Percentiles rank a stretch among this genome's conserved stretches.
Conservation (phyloP, 1,284 basidiomycete species). For the Ustilago trichophora region DNA sequence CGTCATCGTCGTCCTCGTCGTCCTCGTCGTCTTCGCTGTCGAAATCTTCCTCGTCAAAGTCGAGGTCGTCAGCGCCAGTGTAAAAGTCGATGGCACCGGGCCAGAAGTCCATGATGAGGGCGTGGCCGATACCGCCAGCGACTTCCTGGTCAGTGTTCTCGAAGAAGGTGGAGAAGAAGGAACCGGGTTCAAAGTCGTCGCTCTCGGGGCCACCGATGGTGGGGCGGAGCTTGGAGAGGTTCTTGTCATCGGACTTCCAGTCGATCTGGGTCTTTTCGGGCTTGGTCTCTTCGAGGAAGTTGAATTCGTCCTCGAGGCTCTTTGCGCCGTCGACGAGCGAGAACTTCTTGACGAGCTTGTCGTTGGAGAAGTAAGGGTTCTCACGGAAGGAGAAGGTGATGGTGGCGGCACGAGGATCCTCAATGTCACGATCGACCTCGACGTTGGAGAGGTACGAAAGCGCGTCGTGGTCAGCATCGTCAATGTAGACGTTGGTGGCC, state of each 20-base stretch:
- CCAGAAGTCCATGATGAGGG: slow-evolving; percentile 61
- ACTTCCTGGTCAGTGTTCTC: slow-evolving; percentile 61
- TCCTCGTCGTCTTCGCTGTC: slow-evolving; percentile 57
- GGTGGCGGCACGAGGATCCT: slow-evolving; percentile 58
- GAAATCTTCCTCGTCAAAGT: slow-evolving; percentile 55
- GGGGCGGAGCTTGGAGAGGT: slow-evolving; percentile 80
- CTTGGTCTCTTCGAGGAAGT: slow-evolving; percentile 59
- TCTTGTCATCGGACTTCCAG: slow-evolving; percentile 82
- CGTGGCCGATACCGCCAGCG: slow-evolving; percentile 58
- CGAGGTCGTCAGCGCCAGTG: slow-evolving; percentile 54
- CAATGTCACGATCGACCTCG: slow-evolving; percentile 50
- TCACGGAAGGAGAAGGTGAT: slow-evolving; percentile 61
- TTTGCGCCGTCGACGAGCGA: slow-evolving; percentile 50
- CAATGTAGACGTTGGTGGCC: slow-evolving; percentile 62
- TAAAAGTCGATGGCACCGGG: slow-evolving; percentile 62
- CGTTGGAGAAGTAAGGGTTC: slow-evolving; percentile 58
- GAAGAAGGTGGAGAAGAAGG: slow-evolving; percentile 89
- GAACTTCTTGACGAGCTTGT: slow-evolving; percentile 61
- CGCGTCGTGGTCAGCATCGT: slow-evolving; percentile 60
- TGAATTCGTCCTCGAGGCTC: slow-evolving; percentile 54
- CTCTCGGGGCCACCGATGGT: slow-evolving; percentile 68
- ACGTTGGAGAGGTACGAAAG: slow-evolving; percentile 58
- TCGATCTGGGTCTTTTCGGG: slow-evolving; percentile 71
- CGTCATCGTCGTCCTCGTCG: slow-evolving; percentile 61
- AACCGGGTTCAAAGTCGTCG: slow-evolving; percentile 75